phyloP scores from a whole-genome alignment of 345 rosid genomes.

The Camelina sativa region DNA sequence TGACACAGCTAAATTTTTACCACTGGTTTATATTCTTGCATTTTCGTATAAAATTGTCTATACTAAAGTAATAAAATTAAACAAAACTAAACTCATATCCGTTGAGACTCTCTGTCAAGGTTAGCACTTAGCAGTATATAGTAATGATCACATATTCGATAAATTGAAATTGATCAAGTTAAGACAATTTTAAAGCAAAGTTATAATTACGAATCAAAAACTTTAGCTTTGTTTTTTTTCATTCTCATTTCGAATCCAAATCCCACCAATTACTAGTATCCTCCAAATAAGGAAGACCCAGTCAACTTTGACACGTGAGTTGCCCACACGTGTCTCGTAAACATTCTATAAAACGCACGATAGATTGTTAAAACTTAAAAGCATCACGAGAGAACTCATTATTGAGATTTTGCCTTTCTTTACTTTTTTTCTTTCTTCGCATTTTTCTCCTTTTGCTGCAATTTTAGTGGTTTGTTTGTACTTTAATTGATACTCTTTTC shows the following conservation, averaged over 20 bases:
- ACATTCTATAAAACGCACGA: conserved; percentile 31
- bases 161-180: too few relatives aligned
- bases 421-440: not conserved
- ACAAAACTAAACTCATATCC: too few relatives aligned
- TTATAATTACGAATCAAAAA: conserved; percentile 22
- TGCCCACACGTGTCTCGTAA: conserved; percentile 23
- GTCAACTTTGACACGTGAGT: conserved; percentile 21
- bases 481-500: not conserved
- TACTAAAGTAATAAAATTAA: too few relatives aligned
- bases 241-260: conserved; percentile 24
- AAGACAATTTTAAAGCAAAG: not conserved
- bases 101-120: not conserved
- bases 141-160: conserved; percentile 7
- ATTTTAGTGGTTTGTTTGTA: not conserved
- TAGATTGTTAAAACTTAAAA: not conserved
- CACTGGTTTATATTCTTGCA: too few relatives aligned
- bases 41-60: too few relatives aligned
- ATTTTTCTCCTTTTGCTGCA: not conserved
- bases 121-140: not conserved
- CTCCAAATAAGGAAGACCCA: not conserved
- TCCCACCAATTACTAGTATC: conserved; percentile 14
- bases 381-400: conserved; percentile 32
- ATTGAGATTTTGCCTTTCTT: not conserved
- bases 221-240: not conserved
- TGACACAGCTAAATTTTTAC: too few relatives aligned